Evolutionary conservation across 2,329 filamentous ascomycete genomes (phyloP).

Genomic region (Orbilia brochopaga): DNA sequence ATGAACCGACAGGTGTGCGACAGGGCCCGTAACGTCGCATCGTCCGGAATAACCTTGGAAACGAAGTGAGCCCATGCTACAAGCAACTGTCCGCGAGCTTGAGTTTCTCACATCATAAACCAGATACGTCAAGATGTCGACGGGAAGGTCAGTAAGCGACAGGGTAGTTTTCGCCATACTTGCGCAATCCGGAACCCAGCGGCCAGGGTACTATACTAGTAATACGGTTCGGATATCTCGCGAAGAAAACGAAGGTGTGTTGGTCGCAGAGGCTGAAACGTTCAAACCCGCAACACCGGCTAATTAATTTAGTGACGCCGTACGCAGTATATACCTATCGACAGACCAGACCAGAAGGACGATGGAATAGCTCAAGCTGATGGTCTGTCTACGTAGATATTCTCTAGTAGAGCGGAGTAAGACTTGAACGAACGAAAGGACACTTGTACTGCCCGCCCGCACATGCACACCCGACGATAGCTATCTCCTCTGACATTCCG

Average conservation of each 20-base stretch:
- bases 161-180: neutral
- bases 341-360: no score
- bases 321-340: no score
- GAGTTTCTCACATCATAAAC: constrained; percentile 24
- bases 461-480: neutral
- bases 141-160: constrained; percentile 22
- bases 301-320: no score
- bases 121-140: constrained; percentile 31
- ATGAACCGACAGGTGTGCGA: constrained; percentile 15
- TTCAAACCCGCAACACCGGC: neutral
- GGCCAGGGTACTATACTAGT: neutral
- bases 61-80: neutral
- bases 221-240: neutral
- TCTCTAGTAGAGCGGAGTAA: neutral
- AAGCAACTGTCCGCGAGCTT: neutral
- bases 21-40: constrained; percentile 9
- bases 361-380: no score
- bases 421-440: neutral
- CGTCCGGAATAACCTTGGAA: constrained; percentile 20
- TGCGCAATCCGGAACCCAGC: neutral
- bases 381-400: neutral
- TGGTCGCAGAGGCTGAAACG: neutral
- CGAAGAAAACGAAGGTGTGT: neutral
- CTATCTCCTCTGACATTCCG: neutral
- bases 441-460: neutral